Evolutionary conservation across 176 grass and related monocot genomes (phyloP).

Genomic region (Aegilops umbellulata): DNA sequence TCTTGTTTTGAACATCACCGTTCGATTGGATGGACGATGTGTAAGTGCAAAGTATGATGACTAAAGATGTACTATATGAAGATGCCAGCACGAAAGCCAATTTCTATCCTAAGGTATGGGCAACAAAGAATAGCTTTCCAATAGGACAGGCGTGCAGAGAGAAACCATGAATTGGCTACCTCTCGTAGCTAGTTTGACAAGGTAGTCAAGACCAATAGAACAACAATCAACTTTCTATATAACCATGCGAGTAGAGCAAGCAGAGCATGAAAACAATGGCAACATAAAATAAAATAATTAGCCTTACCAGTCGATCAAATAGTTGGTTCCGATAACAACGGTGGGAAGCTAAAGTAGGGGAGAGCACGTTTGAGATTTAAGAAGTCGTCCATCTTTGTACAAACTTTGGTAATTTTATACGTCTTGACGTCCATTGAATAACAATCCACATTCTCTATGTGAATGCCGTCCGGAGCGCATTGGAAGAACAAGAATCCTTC

Average conservation of each 20-base stretch:
- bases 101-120: too few relatives aligned
- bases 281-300: not conserved
- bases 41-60: too few relatives aligned
- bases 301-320: slow-evolving; percentile 11
- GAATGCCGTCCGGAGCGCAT: not conserved
- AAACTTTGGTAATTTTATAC: not conserved
- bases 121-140: too few relatives aligned
- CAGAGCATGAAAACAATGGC: not conserved
- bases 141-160: too few relatives aligned
- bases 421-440: not conserved
- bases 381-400: fast-evolving
- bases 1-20: too few relatives aligned
- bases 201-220: not conserved
- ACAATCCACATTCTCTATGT: not conserved
- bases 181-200: not conserved
- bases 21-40: too few relatives aligned
- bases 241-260: not conserved
- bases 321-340: not conserved
- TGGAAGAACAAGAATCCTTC: not conserved
- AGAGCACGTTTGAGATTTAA: not conserved
- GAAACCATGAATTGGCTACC: not conserved
- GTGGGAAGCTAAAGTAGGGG: not conserved
- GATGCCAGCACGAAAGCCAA: too few relatives aligned
- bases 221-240: not conserved
- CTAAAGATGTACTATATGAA: too few relatives aligned